These are phyloP conservation scores for Debaryomyces prosopidis DNA, from an alignment of 805 yeast genomes.

Conservation along the genomic window DNA sequence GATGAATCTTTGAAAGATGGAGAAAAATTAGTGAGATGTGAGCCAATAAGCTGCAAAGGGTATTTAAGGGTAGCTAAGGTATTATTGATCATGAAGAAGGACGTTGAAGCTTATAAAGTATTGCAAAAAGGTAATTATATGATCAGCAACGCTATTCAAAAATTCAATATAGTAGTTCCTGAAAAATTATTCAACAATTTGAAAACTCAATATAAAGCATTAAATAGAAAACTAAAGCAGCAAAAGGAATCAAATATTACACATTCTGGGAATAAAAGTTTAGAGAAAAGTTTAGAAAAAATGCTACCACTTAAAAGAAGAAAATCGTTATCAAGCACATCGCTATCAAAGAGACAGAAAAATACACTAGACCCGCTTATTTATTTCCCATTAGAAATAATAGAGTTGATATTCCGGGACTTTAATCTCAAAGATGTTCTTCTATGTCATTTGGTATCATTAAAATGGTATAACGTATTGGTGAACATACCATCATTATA, in stretches of 20 bases:
- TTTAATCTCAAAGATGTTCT: conserved; percentile 22
- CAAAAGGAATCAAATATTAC: conserved; percentile 4
- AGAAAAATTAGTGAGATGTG: conserved; percentile 27
- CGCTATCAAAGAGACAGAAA: conserved; percentile 7
- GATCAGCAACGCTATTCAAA: conserved; percentile 31
- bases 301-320: conserved; percentile 21
- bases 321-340: neutral
- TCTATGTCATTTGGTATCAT: conserved; percentile 33
- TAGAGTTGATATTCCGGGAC: conserved; percentile 24
- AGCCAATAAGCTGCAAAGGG: conserved; percentile 51
- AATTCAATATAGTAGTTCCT: conserved; percentile 29
- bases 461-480: conserved; percentile 31
- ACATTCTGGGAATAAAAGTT: neutral
- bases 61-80: conserved; percentile 47
- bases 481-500: conserved; percentile 27
- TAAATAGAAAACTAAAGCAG: conserved; percentile 18
- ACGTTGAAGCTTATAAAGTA: conserved; percentile 35
- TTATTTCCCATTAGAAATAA: conserved; percentile 30
- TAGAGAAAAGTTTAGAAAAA: conserved; percentile 10
- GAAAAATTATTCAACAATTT: conserved; percentile 28
- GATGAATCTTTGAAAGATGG: conserved; percentile 41
- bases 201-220: conserved; percentile 19
- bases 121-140: conserved; percentile 38
- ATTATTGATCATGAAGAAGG: conserved; percentile 18
- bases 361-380: conserved; percentile 25